Conservation (phyloP, 371 early-diverging fungal species). For the Haplosporangium sp. region DNA sequence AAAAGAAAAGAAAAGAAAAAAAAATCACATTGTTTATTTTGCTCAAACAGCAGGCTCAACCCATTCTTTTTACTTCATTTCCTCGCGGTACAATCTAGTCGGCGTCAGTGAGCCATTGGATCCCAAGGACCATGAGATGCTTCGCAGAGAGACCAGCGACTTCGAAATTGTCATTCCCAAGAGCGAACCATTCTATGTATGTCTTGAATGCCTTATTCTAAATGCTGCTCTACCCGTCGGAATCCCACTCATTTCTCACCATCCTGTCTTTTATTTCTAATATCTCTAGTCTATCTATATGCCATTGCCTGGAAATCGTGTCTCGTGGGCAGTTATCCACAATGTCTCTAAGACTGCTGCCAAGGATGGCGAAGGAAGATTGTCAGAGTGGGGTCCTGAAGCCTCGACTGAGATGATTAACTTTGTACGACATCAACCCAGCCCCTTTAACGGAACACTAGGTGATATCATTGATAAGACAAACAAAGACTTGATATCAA, state of each 20-base stretch:
- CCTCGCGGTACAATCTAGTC: slow-evolving; percentile 9
- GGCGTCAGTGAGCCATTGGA: slow-evolving; percentile 52
- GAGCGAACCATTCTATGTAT: slow-evolving; percentile 52
- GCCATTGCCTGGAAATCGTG: slow-evolving; percentile 41
- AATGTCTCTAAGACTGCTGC: slow-evolving; percentile 37
- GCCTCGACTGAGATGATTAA: slow-evolving; percentile 39
- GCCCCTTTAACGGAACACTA: slow-evolving; percentile 37
- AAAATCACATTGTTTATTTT: too few relatives aligned
- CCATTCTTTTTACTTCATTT: too few relatives aligned
- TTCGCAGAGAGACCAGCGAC: slow-evolving; percentile 32
- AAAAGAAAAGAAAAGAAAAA: too few relatives aligned
- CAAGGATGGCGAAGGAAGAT: slow-evolving; percentile 24
- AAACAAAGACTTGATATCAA: slow-evolving; percentile 36
- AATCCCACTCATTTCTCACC: background rate
- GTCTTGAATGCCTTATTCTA: background rate
- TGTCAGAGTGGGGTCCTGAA: slow-evolving; percentile 53
- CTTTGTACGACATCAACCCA: slow-evolving; percentile 49
- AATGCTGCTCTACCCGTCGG: background rate
- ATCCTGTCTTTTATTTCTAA: background rate
- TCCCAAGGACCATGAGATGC: slow-evolving; percentile 37
- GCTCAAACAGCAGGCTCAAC: background rate
- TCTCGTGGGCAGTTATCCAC: slow-evolving; percentile 51
- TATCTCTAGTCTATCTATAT: slow-evolving; percentile 42
- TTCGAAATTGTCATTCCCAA: slow-evolving; percentile 53
- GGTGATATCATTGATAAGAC: slow-evolving; percentile 55